Conservation (phyloP, 2,329 filamentous ascomycete genomes). For the Tolypocladium ophioglossoides region DNA sequence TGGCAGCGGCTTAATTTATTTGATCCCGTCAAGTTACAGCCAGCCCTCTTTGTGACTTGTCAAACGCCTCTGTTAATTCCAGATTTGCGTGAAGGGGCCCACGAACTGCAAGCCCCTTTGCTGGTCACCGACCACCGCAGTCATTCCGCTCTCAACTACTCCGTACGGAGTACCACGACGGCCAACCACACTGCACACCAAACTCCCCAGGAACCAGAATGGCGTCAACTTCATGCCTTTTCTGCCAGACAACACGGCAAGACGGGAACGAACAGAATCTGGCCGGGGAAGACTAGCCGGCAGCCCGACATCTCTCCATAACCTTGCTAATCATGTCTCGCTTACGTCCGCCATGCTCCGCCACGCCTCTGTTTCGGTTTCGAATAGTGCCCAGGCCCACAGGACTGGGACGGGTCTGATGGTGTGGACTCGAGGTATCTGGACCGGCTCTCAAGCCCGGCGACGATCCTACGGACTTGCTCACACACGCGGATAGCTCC, state of each 20-base stretch:
- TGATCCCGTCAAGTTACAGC: neutral
- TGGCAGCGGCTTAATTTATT: neutral
- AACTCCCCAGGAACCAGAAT: neutral
- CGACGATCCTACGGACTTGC: neutral
- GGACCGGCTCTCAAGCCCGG: neutral
- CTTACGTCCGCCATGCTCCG: neutral
- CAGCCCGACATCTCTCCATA: neutral
- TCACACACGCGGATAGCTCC: too few species aligned
- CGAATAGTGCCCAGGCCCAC: neutral
- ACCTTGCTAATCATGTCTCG: neutral
- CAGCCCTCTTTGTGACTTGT: neutral
- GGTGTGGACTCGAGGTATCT: neutral
- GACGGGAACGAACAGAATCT: neutral
- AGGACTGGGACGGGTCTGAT: neutral
- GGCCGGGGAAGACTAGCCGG: neutral
- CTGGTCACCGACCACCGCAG: neutral
- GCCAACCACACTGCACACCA: neutral
- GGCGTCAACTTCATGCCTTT: neutral
- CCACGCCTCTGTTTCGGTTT: neutral
- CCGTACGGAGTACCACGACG: too few species aligned
- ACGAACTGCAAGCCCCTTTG: neutral
- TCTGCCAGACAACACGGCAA: neutral
- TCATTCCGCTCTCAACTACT: neutral
- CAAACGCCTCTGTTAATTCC: neutral
- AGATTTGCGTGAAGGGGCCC: neutral